Evolutionary conservation across 345 rosid species (phyloP).

Genomic region (Eucalyptus tenuipes): DNA sequence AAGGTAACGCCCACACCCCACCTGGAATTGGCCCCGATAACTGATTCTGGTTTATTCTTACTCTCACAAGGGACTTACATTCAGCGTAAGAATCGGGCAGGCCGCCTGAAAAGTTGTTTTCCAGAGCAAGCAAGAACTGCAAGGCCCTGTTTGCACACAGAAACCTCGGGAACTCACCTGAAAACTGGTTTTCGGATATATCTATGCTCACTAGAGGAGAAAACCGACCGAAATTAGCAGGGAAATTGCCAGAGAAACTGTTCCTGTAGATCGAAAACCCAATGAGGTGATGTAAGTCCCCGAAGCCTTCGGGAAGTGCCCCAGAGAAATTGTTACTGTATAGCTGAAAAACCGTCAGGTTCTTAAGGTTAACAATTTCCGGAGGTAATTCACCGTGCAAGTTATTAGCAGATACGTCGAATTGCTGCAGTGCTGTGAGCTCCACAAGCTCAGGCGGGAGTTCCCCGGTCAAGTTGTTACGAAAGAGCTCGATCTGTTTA

Average conservation of each 20-base stretch:
- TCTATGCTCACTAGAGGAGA: conserved; percentile 48
- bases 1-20: conserved; percentile 64
- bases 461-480: conserved; percentile 46
- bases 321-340: conserved; percentile 52
- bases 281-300: conserved; percentile 36
- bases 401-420: conserved; percentile 55
- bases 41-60: conserved; percentile 47
- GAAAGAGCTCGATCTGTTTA: conserved; percentile 47
- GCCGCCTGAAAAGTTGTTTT: conserved; percentile 57
- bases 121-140: conserved; percentile 39
- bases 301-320: conserved; percentile 56
- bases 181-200: conserved; percentile 71
- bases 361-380: conserved; percentile 35
- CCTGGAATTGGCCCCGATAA: conserved; percentile 50
- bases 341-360: conserved; percentile 45
- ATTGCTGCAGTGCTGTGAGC: conserved; percentile 35
- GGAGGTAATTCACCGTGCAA: conserved; percentile 44
- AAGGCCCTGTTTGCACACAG: conserved; percentile 45
- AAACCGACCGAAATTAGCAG: conserved; percentile 50
- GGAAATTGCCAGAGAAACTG: conserved; percentile 67
- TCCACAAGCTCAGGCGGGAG: conserved; percentile 46
- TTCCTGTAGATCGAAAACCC: conserved; percentile 57
- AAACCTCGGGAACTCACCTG: conserved; percentile 64
- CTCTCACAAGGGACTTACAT: conserved; percentile 53
- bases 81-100: conserved; percentile 46